Conservation (phyloP, 2,329 filamentous ascomycete species). For the Amesomyces nigricolor region DNA sequence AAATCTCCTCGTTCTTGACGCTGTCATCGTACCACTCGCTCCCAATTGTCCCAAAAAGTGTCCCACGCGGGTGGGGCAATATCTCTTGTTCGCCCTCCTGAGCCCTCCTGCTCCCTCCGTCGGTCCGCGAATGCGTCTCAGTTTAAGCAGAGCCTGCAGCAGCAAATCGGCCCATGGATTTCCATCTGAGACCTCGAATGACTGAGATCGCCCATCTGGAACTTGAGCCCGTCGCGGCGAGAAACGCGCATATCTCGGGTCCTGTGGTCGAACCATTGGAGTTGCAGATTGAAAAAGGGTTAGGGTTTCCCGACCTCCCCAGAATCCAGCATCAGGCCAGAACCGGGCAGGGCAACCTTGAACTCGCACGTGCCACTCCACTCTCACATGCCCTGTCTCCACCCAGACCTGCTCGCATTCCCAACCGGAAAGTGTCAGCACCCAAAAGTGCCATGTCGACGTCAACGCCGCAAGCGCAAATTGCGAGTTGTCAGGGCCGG, state of each 20-base stretch:
- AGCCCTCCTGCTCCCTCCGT: neutral
- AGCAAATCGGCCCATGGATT: neutral
- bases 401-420: too few relatives aligned
- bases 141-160: neutral
- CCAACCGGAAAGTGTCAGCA: too few relatives aligned
- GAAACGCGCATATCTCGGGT: too few relatives aligned
- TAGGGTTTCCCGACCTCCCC: neutral
- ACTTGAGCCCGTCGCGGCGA: neutral
- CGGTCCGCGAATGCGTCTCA: neutral
- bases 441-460: too few relatives aligned
- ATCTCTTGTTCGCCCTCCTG: too few relatives aligned
- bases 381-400: neutral
- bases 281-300: neutral
- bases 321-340: neutral
- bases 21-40: neutral
- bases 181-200: too few relatives aligned
- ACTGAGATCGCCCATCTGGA: too few relatives aligned
- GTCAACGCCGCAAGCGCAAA: too few relatives aligned
- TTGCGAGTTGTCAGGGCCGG: too few relatives aligned
- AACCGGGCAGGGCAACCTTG: too few relatives aligned
- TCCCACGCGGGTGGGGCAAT: neutral
- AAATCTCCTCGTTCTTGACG: neutral
- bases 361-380: neutral
- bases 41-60: neutral
- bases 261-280: too few relatives aligned